Base-by-base conservation (phyloP, 768 basidiomycete genomes). In the Pholiota microspora region DNA sequence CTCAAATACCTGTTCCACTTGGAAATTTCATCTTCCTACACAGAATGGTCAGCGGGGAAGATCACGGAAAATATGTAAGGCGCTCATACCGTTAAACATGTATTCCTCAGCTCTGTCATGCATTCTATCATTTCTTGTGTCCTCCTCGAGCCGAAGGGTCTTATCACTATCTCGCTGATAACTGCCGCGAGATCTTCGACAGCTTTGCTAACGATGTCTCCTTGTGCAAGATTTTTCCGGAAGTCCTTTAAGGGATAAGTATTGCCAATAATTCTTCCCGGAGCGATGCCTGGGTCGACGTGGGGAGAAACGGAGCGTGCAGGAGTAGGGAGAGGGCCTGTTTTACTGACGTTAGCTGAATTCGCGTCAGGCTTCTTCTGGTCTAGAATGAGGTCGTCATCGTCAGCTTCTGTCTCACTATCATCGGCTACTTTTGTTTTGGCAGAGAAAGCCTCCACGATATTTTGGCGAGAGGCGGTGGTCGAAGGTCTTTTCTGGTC, bases 161-260 rank as follows among this genome's bases (percentile, higher is more conserved):
- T 76, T 59, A 80, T 67, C 8, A 89, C 76, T 38, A 93, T 79
- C 65, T 92, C 88, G 54, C 75, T 74, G 42, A 94, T 81, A 8
- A 94, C 86, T 13, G 68, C 76, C 10, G 78, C 83, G 45, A 95
- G 69, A 67, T 94, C 94, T 61, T 88, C 85, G 7, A 93, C 88
- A 0, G 92, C 92, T 70, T 95, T 93, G 12, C 80, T 83, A 34
- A 94, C 90, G 16, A 93, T 72, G 67, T 93, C 92, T 0, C 91
- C 92, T 50, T 78, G 78, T 24, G 75, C 77, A 29, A 90, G 71
- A 64, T 91, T 89, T 61, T 77, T 73, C 56, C 75, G 72, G 73
- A 95, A 97, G 68, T 96, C 94, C 44, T 74, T 73, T 49, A 95
- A 73, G 1, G 94, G 94, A 59, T 77, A 76, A 0, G 85, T 83